Base-by-base conservation (phyloP, 805 yeast genomes). In the Maudiozyma bulderi region DNA sequence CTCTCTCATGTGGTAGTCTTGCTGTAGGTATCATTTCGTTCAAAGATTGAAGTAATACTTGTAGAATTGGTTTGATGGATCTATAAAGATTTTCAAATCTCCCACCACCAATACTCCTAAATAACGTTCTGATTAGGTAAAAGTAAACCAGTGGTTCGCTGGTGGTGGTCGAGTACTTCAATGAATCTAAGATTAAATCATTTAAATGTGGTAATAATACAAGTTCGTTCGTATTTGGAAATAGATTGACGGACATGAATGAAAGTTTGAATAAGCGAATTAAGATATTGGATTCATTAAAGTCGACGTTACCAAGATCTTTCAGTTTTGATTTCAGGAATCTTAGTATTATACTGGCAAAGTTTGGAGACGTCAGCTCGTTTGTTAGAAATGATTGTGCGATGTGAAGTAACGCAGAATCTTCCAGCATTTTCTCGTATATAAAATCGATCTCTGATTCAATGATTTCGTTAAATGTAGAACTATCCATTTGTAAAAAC, bases 61-160 rank as follows among this genome's bases (percentile, higher is more conserved):
- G 98, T 42, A 93, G 69, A 38, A 93, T 73, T 0, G 99, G 99
- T 72, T 89, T 77, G 15, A 95, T 91, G 52, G 90, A 95, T 57
- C 93, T 87, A 70, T 95, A 95, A 14, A 93, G 72, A 47, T 83
- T 81, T 65, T 93, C 99, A 63, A 93, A 91, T 50, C 98, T 74
- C 6, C 99, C 99, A 46, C 99, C 98, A 34, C 97, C 96, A 44
- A 93, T 90, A 59, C 95, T 86, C 65, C 98, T 75, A 72, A 93
- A 93, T 45, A 93, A 70, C 0, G 95, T 87, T 58, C 98, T 73
- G 26, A 93, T 84, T 57, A 93, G 72, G 57, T 89, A 86, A 54
- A 91, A 90, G 63, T 89, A 93, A 2, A 88, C 87, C 28, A 87
- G 74, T 5, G 99, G 98, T 60, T 91, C 96, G 55, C 86, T 84